Evolutionary conservation across 1,284 basidiomycete genomes (phyloP).

Genomic region (Lentinula novae-zelandiae): DNA sequence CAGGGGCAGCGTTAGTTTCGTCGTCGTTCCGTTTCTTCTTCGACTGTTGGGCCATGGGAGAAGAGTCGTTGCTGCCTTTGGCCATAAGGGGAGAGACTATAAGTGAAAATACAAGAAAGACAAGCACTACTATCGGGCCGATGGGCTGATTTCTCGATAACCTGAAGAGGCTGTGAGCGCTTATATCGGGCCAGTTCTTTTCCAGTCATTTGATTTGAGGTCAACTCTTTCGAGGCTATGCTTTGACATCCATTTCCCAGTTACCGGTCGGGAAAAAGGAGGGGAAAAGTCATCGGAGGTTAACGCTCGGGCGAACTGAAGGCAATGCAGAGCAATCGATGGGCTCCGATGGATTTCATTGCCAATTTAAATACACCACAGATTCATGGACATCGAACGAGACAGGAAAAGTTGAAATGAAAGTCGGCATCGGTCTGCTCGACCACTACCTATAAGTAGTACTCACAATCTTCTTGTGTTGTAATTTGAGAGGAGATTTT

Average conservation of each 20-base stretch:
- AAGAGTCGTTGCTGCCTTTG: conserved; percentile 43
- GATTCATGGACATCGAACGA: too few relatives aligned
- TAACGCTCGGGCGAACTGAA: neutral
- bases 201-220: neutral
- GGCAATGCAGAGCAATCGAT: neutral
- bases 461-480: too few relatives aligned
- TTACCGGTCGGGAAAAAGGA: neutral
- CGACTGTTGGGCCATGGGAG: conserved; percentile 49
- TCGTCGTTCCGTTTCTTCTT: conserved; percentile 69
- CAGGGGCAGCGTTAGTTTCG: conserved; percentile 44
- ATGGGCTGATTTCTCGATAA: neutral
- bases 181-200: neutral
- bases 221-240: neutral
- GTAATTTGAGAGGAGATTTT: too few relatives aligned
- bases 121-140: conserved; percentile 16
- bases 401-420: neutral
- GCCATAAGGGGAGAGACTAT: conserved; percentile 31
- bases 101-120: conserved; percentile 14
- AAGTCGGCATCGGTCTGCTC: too few relatives aligned
- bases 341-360: neutral
- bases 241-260: neutral
- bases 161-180: neutral
- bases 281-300: conserved; percentile 1
- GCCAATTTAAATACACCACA: too few relatives aligned
- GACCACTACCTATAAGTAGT: too few relatives aligned